phyloP scores from a whole-genome alignment of 1,284 basidiomycete species.

The Trametes hirsuta region DNA sequence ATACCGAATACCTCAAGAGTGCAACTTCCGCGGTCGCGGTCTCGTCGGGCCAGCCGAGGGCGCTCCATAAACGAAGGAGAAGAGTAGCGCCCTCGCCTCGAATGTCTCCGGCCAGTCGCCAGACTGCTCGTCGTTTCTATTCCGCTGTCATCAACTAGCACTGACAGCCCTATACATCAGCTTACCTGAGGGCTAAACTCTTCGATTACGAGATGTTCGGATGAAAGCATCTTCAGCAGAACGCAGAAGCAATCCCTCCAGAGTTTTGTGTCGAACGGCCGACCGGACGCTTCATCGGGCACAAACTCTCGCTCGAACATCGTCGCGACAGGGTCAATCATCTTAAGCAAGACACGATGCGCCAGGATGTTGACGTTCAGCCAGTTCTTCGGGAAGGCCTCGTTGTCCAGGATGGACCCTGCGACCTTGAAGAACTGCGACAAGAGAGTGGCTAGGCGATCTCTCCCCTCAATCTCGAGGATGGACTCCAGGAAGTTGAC shows the following conservation, averaged over 20 bases:
- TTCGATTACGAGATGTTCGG: constrained; percentile 91
- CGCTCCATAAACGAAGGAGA: constrained; percentile 84
- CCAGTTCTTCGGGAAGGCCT: constrained; percentile 92
- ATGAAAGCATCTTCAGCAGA: constrained; percentile 84
- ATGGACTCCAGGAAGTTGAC: constrained; percentile 79
- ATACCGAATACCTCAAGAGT: constrained; percentile 63
- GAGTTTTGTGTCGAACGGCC: constrained; percentile 75
- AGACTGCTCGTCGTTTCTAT: constrained; percentile 92
- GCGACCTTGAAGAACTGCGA: constrained; percentile 83
- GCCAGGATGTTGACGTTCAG: constrained; percentile 90
- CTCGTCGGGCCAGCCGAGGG: constrained; percentile 79
- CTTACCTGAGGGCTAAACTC: constrained; percentile 88
- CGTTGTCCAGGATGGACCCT: constrained; percentile 82
- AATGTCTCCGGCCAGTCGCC: constrained; percentile 94
- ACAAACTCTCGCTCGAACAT: constrained; percentile 85
- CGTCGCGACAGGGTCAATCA: constrained; percentile 82
- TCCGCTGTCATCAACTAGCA: not conserved
- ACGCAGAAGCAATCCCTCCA: constrained; percentile 87
- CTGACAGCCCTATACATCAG: constrained; percentile 4
- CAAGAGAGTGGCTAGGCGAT: constrained; percentile 75
- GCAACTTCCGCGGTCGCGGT: constrained; percentile 42
- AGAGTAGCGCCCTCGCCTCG: constrained; percentile 92
- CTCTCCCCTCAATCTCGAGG: constrained; percentile 85
- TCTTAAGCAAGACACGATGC: constrained; percentile 87
- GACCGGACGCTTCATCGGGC: constrained; percentile 65